Evolutionary conservation across 345 rosid genomes (phyloP), one percentile per base, ranked within the genome.

Genomic region (Jatropha curcas): DNA sequence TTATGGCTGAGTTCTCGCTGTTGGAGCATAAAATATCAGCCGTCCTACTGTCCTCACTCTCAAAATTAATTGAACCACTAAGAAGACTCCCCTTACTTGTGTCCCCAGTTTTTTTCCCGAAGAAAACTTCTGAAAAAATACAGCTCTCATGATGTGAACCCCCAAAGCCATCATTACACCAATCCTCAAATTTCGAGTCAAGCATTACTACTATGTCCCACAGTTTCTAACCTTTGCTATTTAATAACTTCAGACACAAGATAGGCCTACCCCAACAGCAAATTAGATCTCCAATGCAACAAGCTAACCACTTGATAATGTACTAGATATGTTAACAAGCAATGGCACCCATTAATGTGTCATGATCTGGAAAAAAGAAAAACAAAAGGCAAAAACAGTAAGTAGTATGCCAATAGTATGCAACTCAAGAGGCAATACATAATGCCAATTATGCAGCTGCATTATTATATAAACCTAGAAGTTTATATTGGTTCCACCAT

Each of bases 51-150:
- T 77, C 75, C 67, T 87, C 81, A 62, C 73, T 70, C 72, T 83
- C 87, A 61, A 84, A 88, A 74, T 68, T 80, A 79, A 79, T 79
- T 73, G 58, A 82, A 67, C 89, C 87, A 73, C 83, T 73, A 58
- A 79, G 83, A 60, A 83, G 86, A 77, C 81, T 77, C 72, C 83
- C 83, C 71, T 82, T 84, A 58, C 74, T 83, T 75, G 82, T 60
- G 70, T 74, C 81, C 43, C 71, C 76, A 24, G 74, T 12, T 71
- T 76, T 86, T 68, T 74, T 75, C 67, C 85, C 85, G 43, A 85
- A 87, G 84, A 88, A 87, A 70, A 86, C 81, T 70, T 93, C 75
- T 17, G 81, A 72, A 78, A 88, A 91, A 63, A 88, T 87, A 45
- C 27, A 61, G 63, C 79, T 88, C 64, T 93, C 95, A 43, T 83